Conservation (phyloP, 2,329 filamentous ascomycete genomes). For the Mollisia scopiformis region DNA sequence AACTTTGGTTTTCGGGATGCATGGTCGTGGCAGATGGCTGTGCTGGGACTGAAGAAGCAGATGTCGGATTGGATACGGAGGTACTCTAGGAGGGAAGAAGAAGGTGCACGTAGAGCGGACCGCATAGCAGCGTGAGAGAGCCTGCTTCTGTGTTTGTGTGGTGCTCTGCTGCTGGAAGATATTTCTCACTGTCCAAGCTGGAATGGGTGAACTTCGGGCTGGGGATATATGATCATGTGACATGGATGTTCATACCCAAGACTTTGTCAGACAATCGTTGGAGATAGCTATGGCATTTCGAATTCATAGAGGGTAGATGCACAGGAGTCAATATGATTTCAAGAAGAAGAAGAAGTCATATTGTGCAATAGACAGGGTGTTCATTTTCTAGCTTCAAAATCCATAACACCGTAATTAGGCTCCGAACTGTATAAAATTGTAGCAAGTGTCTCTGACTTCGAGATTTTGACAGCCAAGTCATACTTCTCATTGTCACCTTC, state of each 20-base stretch:
- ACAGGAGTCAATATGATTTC: too few relatives aligned
- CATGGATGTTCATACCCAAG: too few relatives aligned
- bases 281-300: too few relatives aligned
- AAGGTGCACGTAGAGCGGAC: slow-evolving; percentile 46
- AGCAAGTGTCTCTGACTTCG: slow-evolving; percentile 3
- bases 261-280: too few relatives aligned
- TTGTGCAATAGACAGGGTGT: too few relatives aligned
- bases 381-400: too few relatives aligned
- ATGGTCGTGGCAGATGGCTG: slow-evolving; percentile 32
- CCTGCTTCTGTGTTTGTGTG: not conserved
- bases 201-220: not conserved
- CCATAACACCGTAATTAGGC: not conserved
- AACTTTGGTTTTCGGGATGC: slow-evolving; percentile 21
- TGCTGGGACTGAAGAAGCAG: slow-evolving; percentile 51
- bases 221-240: not conserved
- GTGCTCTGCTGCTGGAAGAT: not conserved
- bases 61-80: slow-evolving; percentile 71
- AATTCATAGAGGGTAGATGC: too few relatives aligned
- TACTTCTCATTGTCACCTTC: slow-evolving; percentile 17
- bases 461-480: slow-evolving; percentile 7
- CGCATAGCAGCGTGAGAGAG: slow-evolving; percentile 34
- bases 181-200: not conserved
- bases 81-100: slow-evolving; percentile 67
- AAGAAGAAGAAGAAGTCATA: too few relatives aligned
- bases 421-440: not conserved